Evolutionary conservation across 106 monocot species (phyloP), one percentile per base, ranked within the genome.

Genomic region (Acanthochlamys bracteata): DNA sequence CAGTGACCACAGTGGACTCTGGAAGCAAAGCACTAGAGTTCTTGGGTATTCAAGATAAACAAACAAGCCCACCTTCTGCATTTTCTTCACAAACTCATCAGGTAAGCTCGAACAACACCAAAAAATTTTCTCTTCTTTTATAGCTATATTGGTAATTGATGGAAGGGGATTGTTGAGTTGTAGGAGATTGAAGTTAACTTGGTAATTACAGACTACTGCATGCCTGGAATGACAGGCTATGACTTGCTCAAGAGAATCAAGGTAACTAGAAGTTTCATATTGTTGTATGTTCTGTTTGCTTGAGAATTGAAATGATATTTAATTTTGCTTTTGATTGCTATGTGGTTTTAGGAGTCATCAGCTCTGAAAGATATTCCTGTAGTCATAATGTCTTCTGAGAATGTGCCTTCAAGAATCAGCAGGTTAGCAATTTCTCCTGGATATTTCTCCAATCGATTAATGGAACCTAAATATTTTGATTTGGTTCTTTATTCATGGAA

Each of bases 211-310:
- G 90, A 90, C 54, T 90, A 90, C 66, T 90, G 90, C 65, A 90
- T 93, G 93, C 93, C 93, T 66, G 94, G 84, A 13, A 90, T 94
- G 94, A 94, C 78, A 60, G 94, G 94, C 16, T 94, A 86, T 73
- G 94, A 94, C 71, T 77, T 94, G 41, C 68, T 94, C 13, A 94
- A 94, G 75, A 89, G 67, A 53, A 84, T 94, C 45, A 94, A 94
- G 89, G 94, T 83, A 62, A 14, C 1, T 7, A 9, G 23, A 26
- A 55, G 26, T 57, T 54, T 25, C 41, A 10, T 49, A 49, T 17
- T 49, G 33, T 33, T 33, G 1, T 33, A 33, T 49, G 17, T 14
- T 49, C 49, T 49, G 3, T 49, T 49, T 60, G 15, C 21, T 41
- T 25, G 51, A 53, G 8, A 53, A 70, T 53, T 22, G 61, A 53